Percentiles rank a stretch among this genome's conserved stretches.
These are phyloP conservation scores for Quercus berberidifolia DNA, from an alignment of 306 rosid species.

Conservation along the genomic window DNA sequence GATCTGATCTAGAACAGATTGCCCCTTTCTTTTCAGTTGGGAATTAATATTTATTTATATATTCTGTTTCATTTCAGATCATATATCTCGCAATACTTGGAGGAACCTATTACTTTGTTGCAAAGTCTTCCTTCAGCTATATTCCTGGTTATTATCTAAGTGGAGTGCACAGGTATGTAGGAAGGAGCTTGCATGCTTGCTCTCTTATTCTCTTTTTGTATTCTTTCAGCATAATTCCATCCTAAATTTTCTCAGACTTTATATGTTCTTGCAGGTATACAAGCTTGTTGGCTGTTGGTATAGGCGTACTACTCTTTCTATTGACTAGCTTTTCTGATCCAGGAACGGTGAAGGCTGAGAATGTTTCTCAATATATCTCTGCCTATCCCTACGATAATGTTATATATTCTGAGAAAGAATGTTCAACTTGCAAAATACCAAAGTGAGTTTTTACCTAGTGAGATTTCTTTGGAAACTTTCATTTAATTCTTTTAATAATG, in stretches of 20 bases:
- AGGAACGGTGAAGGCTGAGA: slow-evolving; percentile 64
- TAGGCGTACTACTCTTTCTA: slow-evolving; percentile 80
- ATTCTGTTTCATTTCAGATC: slow-evolving; percentile 40
- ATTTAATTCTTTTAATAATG: neutral
- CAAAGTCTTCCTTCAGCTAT: slow-evolving; percentile 53
- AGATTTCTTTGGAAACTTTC: slow-evolving; percentile 1
- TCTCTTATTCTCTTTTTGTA: neutral
- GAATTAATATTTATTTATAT: neutral
- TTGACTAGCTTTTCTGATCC: slow-evolving; percentile 95
- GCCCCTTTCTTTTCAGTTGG: neutral
- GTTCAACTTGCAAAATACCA: slow-evolving; percentile 87
- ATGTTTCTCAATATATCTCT: slow-evolving; percentile 72
- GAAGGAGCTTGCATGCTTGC: neutral
- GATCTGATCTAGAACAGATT: neutral
- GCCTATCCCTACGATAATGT: slow-evolving; percentile 84
- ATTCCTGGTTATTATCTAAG: slow-evolving; percentile 87
- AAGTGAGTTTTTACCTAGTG: slow-evolving; percentile 52
- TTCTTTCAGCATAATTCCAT: slow-evolving; percentile 21
- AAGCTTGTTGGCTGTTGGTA: slow-evolving; percentile 66
- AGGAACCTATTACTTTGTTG: slow-evolving; percentile 53
- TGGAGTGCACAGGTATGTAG: slow-evolving; percentile 67
- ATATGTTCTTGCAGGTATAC: slow-evolving; percentile 59
- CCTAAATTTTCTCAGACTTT: slow-evolving; percentile 27
- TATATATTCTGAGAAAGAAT: slow-evolving; percentile 75
- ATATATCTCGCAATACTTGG: slow-evolving; percentile 66